Base-by-base conservation (phyloP, 345 rosid genomes). In the Tarenaya hassleriana region DNA sequence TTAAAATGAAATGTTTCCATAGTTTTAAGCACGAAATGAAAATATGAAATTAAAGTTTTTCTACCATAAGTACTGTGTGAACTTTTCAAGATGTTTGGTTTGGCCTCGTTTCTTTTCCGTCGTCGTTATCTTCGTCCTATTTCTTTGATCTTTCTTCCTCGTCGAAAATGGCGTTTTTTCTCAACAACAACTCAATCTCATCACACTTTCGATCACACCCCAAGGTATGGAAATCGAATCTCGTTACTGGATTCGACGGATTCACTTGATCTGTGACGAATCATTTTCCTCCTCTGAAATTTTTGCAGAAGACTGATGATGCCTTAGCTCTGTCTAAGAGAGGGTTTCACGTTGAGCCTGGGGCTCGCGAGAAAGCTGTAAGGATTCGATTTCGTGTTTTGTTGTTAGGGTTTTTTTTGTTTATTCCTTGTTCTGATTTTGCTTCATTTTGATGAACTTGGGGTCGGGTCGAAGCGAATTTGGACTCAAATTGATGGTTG, bases 351-450 rank as follows among this genome's bases (percentile, higher is more conserved):
- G 82, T 85, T 31, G 88, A 81, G 39, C 81, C 69, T 0, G 98
- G 96, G 14, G 69, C 83, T 62, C 94, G 98, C 12, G 98, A 88
- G 74, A 76, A 83, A 83, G 86, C 95, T 71, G 98, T 92, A 58
- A 75, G 94, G 55, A 18, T 58, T 33, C 17, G 6, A 1, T 43
- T 34, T 34, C 18, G 29, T 9, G 13, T 38, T 44, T 52, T 42
- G 41, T 27, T 18, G 24, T 59, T 43, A 3, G 3, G 40, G 4
- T 35, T 35, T 35, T 42, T 6, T n/a, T n/a, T n/a, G n/a, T n/a
- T n/a, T n/a, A n/a, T n/a, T n/a, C 47, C 15, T 50, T 18, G 20
- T 44, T 56, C 7, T 27, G 37, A 58, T 51, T 31, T 44, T 1
- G 10, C 6, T 16, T 41, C 41, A 16, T 8, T 60, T 50, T 1